These are phyloP conservation scores for Apiotrichum gracile DNA, from an alignment of 1,284 basidiomycete genomes.

Conservation along the genomic window DNA sequence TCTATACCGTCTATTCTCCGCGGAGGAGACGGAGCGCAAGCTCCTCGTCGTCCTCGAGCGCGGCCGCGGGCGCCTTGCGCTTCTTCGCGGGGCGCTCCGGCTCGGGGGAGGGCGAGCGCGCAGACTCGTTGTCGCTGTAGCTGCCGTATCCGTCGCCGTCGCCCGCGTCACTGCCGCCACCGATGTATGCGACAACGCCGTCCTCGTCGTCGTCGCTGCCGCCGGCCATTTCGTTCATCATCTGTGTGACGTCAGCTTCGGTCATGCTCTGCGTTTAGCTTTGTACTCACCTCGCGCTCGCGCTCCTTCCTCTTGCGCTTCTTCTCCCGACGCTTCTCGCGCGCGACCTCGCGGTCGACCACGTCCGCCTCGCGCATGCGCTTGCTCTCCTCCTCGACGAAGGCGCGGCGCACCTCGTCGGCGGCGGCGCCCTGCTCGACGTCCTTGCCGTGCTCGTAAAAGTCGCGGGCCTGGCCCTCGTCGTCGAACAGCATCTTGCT, in stretches of 20 bases:
- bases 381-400: constrained; percentile 64
- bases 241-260: constrained; percentile 5
- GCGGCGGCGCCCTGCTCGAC: constrained; percentile 62
- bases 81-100: constrained; percentile 9
- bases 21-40: constrained; percentile 41
- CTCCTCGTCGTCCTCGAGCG: constrained; percentile 44
- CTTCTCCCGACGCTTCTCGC: constrained; percentile 80
- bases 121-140: constrained; percentile 2
- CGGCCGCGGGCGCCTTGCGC: constrained; percentile 13
- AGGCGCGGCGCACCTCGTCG: constrained; percentile 61
- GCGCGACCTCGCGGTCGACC: constrained; percentile 71
- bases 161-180: constrained; percentile 16
- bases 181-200: constrained; percentile 19
- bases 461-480: constrained; percentile 67
- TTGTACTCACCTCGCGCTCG: constrained; percentile 58
- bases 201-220: constrained; percentile 8
- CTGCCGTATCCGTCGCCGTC: constrained; percentile 10
- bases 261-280: not conserved
- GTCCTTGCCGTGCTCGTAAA: constrained; percentile 68
- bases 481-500: constrained; percentile 76
- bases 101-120: constrained; percentile 12
- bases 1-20: constrained; percentile 11
- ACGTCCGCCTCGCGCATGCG: constrained; percentile 68
- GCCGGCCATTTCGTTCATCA: constrained; percentile 11
- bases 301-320: constrained; percentile 78